Evolutionary conservation across 495 filamentous ascomycete species (phyloP).

Genomic region (Aspergillus asperescens): DNA sequence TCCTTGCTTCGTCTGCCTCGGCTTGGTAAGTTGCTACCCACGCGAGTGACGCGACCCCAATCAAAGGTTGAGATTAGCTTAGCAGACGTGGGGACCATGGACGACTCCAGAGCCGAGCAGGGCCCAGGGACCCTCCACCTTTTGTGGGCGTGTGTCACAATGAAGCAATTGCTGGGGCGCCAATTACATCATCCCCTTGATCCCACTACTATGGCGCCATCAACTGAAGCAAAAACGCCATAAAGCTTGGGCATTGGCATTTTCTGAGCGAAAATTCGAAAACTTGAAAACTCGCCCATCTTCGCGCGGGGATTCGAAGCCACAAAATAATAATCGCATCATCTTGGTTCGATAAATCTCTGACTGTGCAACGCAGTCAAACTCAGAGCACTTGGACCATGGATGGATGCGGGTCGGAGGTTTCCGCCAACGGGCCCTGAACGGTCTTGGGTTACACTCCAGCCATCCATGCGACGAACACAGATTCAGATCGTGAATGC

Average conservation of each 20-base stretch:
- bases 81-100: neutral
- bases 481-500: constrained; percentile 1
- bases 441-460: neutral
- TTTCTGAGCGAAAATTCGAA: neutral
- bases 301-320: too few relatives aligned
- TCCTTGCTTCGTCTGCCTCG: neutral
- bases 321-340: neutral
- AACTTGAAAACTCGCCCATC: neutral
- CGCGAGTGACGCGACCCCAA: neutral
- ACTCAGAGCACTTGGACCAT: neutral
- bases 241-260: neutral
- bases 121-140: neutral
- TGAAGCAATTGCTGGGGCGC: neutral
- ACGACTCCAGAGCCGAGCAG: too few relatives aligned
- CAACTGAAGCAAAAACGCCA: neutral
- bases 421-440: neutral
- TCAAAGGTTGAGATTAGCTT: constrained; percentile 7
- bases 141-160: neutral
- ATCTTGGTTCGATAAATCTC: neutral
- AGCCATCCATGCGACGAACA: neutral
- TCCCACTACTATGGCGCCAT: constrained; percentile 4
- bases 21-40: neutral
- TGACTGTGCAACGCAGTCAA: neutral
- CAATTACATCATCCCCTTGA: neutral
- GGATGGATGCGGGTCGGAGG: constrained; percentile 7